These are phyloP conservation scores for Penicillium freii DNA, from an alignment of 2,329 filamentous ascomycete genomes.

Conservation along the genomic window DNA sequence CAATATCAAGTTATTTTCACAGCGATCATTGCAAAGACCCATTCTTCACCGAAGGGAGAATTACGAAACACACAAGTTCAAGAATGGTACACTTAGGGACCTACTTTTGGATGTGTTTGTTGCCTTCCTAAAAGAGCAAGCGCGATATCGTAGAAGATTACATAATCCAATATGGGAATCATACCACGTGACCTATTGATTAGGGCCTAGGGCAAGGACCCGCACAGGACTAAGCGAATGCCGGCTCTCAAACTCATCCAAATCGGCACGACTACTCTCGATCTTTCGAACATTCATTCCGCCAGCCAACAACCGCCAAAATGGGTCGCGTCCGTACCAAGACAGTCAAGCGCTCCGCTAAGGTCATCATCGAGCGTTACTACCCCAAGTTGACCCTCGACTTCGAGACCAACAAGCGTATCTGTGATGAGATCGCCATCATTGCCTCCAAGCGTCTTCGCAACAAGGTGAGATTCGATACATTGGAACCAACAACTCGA, in stretches of 20 bases:
- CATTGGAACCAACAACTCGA: not conserved
- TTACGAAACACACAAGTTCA: not conserved
- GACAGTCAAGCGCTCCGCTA: constrained; percentile 84
- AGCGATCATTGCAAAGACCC: not conserved
- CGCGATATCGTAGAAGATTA: not conserved
- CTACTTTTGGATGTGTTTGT: not conserved
- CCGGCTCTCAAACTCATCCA: constrained; percentile 16
- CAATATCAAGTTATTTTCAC: constrained; percentile 12
- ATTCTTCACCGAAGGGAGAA: not conserved
- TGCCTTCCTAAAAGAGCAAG: not conserved
- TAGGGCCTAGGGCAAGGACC: constrained; percentile 25
- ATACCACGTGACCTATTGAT: constrained; percentile 11
- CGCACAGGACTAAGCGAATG: constrained; percentile 30
- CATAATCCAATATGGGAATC: not conserved
- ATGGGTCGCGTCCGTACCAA: constrained; percentile 52
- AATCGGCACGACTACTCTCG: constrained; percentile 11
- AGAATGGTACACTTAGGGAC: not conserved
- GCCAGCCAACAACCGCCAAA: constrained; percentile 43
- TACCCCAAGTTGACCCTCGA: constrained; percentile 97
- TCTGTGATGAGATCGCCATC: constrained; percentile 99
- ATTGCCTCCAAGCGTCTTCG: constrained; percentile 98
- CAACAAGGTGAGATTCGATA: constrained; percentile 78
- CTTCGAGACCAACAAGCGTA: constrained; percentile 99
- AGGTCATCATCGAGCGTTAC: constrained; percentile 99
- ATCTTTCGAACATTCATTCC: constrained; percentile 32